These are phyloP conservation scores for Barnettozyma sucrosica DNA, from an alignment of 805 yeast species.

Conservation along the genomic window DNA sequence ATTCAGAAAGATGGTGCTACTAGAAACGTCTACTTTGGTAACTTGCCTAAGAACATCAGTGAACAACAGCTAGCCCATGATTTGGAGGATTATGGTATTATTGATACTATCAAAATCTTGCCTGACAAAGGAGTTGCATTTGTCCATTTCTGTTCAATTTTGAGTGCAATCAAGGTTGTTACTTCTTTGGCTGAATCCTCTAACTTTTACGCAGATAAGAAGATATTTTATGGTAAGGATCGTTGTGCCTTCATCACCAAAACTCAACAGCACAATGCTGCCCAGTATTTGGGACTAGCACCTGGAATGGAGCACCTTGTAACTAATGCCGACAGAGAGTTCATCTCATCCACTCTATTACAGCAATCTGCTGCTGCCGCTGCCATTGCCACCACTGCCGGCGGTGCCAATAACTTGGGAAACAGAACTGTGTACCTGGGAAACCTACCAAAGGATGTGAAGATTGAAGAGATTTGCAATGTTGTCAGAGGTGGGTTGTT, in stretches of 20 bases:
- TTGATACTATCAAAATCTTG: conserved; percentile 78
- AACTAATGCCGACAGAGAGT: conserved; percentile 56
- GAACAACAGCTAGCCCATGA: conserved; percentile 65
- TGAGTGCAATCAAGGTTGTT: conserved; percentile 83
- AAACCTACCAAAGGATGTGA: conserved; percentile 79
- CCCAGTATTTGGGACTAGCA: conserved; percentile 85
- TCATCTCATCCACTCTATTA: conserved; percentile 66
- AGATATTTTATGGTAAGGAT: conserved; percentile 89
- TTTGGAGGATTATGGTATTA: conserved; percentile 67
- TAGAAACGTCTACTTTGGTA: conserved; percentile 87
- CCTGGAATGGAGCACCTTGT: conserved; percentile 83
- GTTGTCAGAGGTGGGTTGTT: conserved; percentile 93
- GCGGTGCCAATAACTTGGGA: conserved; percentile 88
- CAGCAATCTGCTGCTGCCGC: conserved; percentile 97
- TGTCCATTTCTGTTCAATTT: conserved; percentile 81
- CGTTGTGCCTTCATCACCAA: conserved; percentile 91
- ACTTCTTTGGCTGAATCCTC: conserved; percentile 58
- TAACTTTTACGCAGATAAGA: conserved; percentile 67
- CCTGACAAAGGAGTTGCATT: conserved; percentile 83
- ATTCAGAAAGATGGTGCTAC: conserved; percentile 87
- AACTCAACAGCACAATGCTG: conserved; percentile 95
- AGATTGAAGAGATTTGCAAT: conserved; percentile 90
- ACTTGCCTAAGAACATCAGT: conserved; percentile 57
- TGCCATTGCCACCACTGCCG: conserved; percentile 92
- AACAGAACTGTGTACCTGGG: conserved; percentile 92